Evolutionary conservation across 345 rosid genomes (phyloP).

Genomic region (Bretschneidera sinensis): DNA sequence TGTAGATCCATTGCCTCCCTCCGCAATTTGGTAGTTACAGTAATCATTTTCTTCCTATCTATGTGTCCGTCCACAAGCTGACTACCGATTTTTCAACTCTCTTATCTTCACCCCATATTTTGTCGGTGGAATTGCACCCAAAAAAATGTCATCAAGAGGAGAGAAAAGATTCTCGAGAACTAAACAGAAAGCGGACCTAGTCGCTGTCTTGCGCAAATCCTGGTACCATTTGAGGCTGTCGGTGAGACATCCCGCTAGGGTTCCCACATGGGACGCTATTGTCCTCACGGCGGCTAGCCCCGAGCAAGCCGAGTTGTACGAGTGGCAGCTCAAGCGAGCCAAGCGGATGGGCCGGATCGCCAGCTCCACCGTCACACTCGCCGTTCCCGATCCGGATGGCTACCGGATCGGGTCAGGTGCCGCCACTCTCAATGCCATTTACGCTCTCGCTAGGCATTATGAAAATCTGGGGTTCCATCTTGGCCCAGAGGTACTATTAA

Average conservation of each 20-base stretch:
- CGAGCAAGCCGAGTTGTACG: conserved; percentile 82
- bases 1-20: too few relatives aligned
- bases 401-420: conserved; percentile 96
- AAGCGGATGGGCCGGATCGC: conserved; percentile 83
- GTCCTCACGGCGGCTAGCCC: conserved; percentile 98
- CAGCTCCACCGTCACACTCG: conserved; percentile 68
- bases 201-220: conserved; percentile 62
- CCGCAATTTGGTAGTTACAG: too few relatives aligned
- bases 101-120: conserved; percentile 34
- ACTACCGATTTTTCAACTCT: neutral
- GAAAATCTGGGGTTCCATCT: conserved; percentile 26
- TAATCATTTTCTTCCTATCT: too few relatives aligned
- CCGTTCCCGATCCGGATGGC: conserved; percentile 88
- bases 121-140: neutral
- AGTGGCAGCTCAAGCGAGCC: conserved; percentile 90
- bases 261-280: conserved; percentile 94
- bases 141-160: conserved; percentile 14
- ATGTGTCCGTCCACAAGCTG: conserved; percentile 27
- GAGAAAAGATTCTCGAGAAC: conserved; percentile 20
- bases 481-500: conserved; percentile 28
- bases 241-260: conserved; percentile 81
- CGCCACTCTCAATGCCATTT: conserved; percentile 87
- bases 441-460: conserved; percentile 61
- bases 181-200: conserved; percentile 56
- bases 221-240: conserved; percentile 93